Percentiles rank a stretch among this genome's conserved stretches.
These are phyloP conservation scores for Hymenoscyphus scutula DNA, from an alignment of 2,329 filamentous ascomycete genomes.

Conservation along the genomic window DNA sequence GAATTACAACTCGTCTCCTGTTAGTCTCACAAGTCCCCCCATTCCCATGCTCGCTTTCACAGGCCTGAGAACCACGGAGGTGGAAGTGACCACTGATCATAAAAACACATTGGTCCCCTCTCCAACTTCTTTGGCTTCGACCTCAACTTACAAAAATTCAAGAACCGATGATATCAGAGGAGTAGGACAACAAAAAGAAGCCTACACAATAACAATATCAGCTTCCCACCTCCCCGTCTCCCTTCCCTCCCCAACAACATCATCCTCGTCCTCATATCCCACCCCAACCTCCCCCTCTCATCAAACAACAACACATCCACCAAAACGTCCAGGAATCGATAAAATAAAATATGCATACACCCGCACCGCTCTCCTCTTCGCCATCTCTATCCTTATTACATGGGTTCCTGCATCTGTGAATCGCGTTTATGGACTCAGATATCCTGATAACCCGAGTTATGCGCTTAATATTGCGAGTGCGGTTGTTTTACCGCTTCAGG, in stretches of 20 bases:
- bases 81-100: slow-evolving; percentile 22
- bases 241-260: neutral
- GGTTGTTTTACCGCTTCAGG: slow-evolving; percentile 74
- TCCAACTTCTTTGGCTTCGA: neutral
- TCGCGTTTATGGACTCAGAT: slow-evolving; percentile 66
- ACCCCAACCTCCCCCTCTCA: neutral
- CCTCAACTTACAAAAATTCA: neutral
- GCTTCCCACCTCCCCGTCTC: neutral
- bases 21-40: neutral
- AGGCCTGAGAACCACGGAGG: slow-evolving; percentile 26
- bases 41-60: slow-evolving; percentile 29
- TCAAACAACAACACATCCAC: neutral
- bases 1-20: slow-evolving; percentile 18
- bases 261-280: neutral
- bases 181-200: neutral
- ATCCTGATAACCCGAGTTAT: slow-evolving; percentile 50
- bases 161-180: neutral
- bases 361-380: slow-evolving; percentile 68
- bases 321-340: slow-evolving; percentile 41
- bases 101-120: neutral
- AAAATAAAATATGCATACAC: slow-evolving; percentile 68
- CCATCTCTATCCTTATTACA: slow-evolving; percentile 66
- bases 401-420: slow-evolving; percentile 78
- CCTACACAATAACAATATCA: slow-evolving; percentile 1
- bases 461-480: slow-evolving; percentile 67